These are phyloP conservation scores for Aspergillus carbonarius DNA, from an alignment of 2,329 filamentous ascomycete genomes.

Conservation along the genomic window DNA sequence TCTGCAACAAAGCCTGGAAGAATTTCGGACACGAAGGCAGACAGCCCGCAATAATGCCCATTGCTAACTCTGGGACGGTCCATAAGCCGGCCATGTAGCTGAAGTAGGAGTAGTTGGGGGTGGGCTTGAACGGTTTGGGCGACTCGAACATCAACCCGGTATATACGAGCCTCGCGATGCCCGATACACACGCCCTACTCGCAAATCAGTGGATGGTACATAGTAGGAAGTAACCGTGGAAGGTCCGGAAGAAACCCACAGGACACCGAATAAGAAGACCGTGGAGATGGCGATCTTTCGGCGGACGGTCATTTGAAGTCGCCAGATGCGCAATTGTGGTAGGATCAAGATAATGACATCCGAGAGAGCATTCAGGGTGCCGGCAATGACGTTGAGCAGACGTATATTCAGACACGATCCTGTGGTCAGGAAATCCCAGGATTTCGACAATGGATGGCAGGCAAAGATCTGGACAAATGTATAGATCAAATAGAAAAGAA, in stretches of 20 bases:
- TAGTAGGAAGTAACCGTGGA: not conserved
- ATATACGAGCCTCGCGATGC: not conserved
- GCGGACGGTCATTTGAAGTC: not conserved
- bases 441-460: not conserved
- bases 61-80: not conserved
- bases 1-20: not conserved
- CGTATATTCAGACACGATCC: not conserved
- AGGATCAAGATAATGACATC: not conserved
- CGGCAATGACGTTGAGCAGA: not conserved
- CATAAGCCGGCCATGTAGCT: not conserved
- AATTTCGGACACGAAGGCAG: not conserved
- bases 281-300: not conserved
- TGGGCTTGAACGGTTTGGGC: too few relatives aligned
- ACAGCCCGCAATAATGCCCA: not conserved
- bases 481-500: not conserved
- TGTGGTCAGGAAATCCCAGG: not conserved
- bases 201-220: not conserved
- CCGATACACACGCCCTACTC: not conserved
- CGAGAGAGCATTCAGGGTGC: not conserved
- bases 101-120: slow-evolving; percentile 1
- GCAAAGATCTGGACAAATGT: slow-evolving; percentile 3
- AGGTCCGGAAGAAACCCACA: not conserved
- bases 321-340: not conserved
- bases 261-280: not conserved
- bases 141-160: not conserved